Base-by-base conservation (phyloP, 169 alveolate genomes). In the Plasmodium vinckei region DNA sequence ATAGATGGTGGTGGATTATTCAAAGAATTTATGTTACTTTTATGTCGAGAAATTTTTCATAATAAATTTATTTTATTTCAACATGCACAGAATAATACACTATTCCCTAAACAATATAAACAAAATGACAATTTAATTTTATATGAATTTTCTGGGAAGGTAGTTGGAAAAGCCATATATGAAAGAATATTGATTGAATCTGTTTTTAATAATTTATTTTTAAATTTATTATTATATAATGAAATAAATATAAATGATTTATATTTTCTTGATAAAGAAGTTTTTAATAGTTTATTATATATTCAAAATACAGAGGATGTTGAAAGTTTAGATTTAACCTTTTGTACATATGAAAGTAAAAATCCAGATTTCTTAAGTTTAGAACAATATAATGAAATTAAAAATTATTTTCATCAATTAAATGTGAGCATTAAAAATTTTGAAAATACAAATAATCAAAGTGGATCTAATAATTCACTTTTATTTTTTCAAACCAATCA, bases 1-100 rank as follows among this genome's bases (percentile, higher is more conserved):
- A 94, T 97, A 46, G 99, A 98, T 87, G 99, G 99, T 15, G 99
- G 99, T 25, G 99, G 99, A 9, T 94, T 98, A 17, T 96, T 98
- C 87, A 98, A 98, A 93, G 99, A 98, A 88, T 98, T 98, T 84
- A 89, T 98, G 61, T 95, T 94, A 3, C 92, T 96, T 59, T 92
- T 97, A 39, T 94, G 98, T 39, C 91, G 96, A 72, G 94, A 94
- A 42, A 93, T 95, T 27, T 98, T 97, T 56, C 95, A 95, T 42
- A 96, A 97, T 17, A 91, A 93, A 53, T 96, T 89, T 84, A 98
- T 98, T 23, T 93, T 97, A 7, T 97, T 97, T 79, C 92, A 93
- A 27, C 70, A 65, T 71, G 54, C 61, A 19, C 46, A 89, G 73
- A 82, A 94, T 89, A 21, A 79, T 71, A 64, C 94, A 1, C 71